A percentile compares a stretch with the other conserved stretches of the same genome.
phyloP scores from a whole-genome alignment of 495 filamentous ascomycete species.

The Neurospora sp. region DNA sequence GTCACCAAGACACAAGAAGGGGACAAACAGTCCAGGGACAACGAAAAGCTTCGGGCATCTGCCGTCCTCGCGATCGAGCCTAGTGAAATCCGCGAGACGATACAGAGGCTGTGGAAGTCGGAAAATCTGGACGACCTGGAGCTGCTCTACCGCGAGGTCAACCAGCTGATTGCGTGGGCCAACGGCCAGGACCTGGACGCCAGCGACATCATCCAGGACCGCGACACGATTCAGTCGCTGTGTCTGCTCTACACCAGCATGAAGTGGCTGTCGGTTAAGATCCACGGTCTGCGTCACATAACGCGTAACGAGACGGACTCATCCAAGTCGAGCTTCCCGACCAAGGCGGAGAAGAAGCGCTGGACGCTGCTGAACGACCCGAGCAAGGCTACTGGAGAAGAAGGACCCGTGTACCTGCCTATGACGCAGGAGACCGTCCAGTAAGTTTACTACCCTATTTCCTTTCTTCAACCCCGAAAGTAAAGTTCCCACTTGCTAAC shows the following conservation, averaged over 20 bases:
- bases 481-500: conserved; percentile 11
- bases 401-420: conserved; percentile 67
- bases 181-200: conserved; percentile 54
- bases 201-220: conserved; percentile 79
- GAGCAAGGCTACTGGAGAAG: conserved; percentile 33
- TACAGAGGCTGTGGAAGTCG: conserved; percentile 52
- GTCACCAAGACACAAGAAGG: conserved; percentile 45
- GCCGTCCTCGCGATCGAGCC: conserved; percentile 56
- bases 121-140: conserved; percentile 28
- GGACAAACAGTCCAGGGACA: conserved; percentile 16
- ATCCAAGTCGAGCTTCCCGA: conserved; percentile 32
- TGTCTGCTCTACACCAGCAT: conserved; percentile 92
- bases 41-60: conserved; percentile 53
- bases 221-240: conserved; percentile 70
- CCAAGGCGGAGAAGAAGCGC: conserved; percentile 47
- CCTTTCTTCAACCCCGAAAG: neutral
- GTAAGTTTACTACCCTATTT: conserved; percentile 31
- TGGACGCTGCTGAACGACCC: conserved; percentile 72
- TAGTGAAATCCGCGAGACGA: conserved; percentile 55
- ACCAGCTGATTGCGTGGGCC: conserved; percentile 53
- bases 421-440: conserved; percentile 76
- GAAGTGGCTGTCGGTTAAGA: conserved; percentile 88
- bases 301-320: conserved; percentile 46
- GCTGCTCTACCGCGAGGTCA: conserved; percentile 55
- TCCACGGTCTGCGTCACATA: conserved; percentile 65